Percentiles rank a stretch among this genome's conserved stretches.
Conservation (phyloP, 1,284 basidiomycete species). For the Trichosporon ovoides region DNA sequence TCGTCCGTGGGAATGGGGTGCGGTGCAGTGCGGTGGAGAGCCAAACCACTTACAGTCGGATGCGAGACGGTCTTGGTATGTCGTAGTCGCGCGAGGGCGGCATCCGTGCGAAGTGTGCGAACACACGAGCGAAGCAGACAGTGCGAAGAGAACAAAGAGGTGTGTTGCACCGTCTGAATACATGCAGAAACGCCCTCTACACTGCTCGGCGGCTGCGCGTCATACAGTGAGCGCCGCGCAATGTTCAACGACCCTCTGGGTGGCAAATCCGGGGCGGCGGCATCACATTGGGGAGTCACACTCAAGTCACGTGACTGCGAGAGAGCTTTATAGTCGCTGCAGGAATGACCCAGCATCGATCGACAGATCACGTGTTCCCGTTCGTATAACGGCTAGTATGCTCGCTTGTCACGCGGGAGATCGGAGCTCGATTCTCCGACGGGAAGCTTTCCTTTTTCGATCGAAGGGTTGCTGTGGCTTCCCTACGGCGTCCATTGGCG, state of each 20-base stretch:
- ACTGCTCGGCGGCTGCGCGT: background rate
- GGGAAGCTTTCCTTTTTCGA: conserved; percentile 2
- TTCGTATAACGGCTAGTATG: conserved; percentile 2
- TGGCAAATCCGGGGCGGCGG: background rate
- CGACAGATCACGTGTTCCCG: background rate
- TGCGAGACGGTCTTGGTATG: background rate
- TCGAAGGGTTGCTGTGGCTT: no score
- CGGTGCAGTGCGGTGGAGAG: background rate
- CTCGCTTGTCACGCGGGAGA: conserved; percentile 5
- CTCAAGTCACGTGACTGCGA: no score
- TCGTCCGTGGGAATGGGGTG: background rate
- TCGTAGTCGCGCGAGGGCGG: conserved; percentile 2
- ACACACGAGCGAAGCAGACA: no score
- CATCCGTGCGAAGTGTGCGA: background rate
- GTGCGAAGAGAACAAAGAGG: background rate
- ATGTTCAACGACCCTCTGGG: background rate
- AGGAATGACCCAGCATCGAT: background rate
- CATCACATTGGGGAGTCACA: no score
- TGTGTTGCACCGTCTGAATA: background rate
- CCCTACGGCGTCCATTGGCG: no score
- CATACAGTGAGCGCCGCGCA: background rate
- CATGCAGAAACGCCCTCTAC: background rate
- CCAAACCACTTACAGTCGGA: background rate
- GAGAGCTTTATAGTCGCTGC: no score
- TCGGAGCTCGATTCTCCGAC: conserved; percentile 4